These are phyloP conservation scores for Leccinum fuscescens DNA, from an alignment of 1,284 basidiomycete species.

Conservation along the genomic window DNA sequence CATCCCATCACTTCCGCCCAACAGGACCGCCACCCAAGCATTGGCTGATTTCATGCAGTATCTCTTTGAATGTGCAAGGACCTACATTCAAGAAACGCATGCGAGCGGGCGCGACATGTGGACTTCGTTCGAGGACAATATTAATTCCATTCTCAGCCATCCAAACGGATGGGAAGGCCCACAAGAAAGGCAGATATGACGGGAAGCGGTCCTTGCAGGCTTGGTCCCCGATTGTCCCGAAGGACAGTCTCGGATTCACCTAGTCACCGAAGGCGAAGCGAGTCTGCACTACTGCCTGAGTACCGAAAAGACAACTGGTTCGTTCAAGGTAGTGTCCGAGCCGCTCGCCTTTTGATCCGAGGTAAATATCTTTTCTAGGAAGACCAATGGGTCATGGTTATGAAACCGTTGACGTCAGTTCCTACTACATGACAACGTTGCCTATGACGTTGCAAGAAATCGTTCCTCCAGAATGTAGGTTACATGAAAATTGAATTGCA, in stretches of 20 bases:
- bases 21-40: conserved; percentile 42
- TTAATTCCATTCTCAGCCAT: conserved; percentile 37
- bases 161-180: conserved; percentile 45
- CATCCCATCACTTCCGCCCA: conserved; percentile 41
- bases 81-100: conserved; percentile 41
- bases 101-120: conserved; percentile 37
- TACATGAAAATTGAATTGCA: too few species aligned
- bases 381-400: conserved; percentile 43
- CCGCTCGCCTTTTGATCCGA: neutral
- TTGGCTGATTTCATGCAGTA: conserved; percentile 48
- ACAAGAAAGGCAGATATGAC: conserved; percentile 38
- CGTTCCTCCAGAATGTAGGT: conserved; percentile 35
- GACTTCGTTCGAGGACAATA: conserved; percentile 33
- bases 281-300: conserved; percentile 47
- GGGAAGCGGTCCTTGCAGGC: conserved; percentile 36
- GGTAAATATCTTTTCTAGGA: conserved; percentile 14
- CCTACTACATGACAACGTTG: conserved; percentile 30
- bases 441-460: conserved; percentile 31
- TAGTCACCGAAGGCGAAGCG: conserved; percentile 54
- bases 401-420: conserved; percentile 46
- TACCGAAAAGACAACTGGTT: conserved; percentile 37
- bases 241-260: conserved; percentile 41
- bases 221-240: conserved; percentile 34
- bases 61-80: conserved; percentile 37
- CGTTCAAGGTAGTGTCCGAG: conserved; percentile 35